Percentiles rank a stretch among this genome's conserved stretches.
Evolutionary conservation across 345 rosid species (phyloP).

Genomic region (Alliaria petiolata): DNA sequence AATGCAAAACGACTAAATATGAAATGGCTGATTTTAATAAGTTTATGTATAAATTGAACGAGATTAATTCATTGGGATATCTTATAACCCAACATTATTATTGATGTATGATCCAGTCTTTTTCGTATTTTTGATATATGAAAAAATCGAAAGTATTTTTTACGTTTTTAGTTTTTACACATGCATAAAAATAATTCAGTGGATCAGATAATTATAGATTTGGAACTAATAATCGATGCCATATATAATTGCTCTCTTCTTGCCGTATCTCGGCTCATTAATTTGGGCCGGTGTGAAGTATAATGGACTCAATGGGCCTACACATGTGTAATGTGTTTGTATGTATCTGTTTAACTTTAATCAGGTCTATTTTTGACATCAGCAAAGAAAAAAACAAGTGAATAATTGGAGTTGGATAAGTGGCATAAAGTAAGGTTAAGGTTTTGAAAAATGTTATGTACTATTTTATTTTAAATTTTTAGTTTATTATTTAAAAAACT

Average conservation of each 20-base stretch:
- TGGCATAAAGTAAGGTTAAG: neutral
- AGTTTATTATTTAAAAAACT: too few relatives aligned
- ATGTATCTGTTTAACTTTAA: too few relatives aligned
- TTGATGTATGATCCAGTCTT: too few relatives aligned
- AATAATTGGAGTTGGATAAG: conserved; percentile 7
- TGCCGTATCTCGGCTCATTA: neutral
- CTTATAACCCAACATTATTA: too few relatives aligned
- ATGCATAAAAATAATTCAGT: neutral
- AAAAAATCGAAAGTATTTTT: too few relatives aligned
- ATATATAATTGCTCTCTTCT: neutral
- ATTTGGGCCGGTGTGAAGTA: neutral
- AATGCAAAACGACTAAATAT: too few relatives aligned
- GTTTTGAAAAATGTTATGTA: neutral
- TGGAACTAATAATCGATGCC: neutral
- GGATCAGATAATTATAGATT: neutral
- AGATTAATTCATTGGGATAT: too few relatives aligned
- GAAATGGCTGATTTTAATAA: too few relatives aligned
- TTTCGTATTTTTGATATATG: too few relatives aligned
- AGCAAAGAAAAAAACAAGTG: neutral
- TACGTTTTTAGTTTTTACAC: too few relatives aligned
- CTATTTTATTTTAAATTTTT: neutral
- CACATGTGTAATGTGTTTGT: neutral
- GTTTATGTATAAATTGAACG: too few relatives aligned
- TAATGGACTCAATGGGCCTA: neutral
- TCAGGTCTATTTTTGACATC: neutral